Conservation (phyloP, 345 rosid species). For the Conringia planisiliqua region DNA sequence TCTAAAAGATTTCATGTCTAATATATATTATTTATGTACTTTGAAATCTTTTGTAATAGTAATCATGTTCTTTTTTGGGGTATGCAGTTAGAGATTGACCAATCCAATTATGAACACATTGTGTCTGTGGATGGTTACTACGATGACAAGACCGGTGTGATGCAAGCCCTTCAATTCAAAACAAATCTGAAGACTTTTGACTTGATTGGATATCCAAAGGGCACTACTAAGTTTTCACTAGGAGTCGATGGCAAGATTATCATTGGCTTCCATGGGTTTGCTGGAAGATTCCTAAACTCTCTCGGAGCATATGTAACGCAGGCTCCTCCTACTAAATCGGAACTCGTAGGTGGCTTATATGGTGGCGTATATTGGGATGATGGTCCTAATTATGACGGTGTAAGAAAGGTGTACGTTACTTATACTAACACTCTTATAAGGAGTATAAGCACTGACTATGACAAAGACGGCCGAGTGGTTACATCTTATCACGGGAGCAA, state of each 20-base stretch:
- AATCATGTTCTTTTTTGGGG: background rate
- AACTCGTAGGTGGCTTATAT: slow-evolving; percentile 19
- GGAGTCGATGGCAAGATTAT: slow-evolving; percentile 8
- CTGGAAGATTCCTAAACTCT: slow-evolving; percentile 7
- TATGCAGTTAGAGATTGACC: slow-evolving; percentile 22
- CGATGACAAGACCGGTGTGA: slow-evolving; percentile 9
- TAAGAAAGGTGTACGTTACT: slow-evolving; percentile 10
- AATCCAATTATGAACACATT: slow-evolving; percentile 4
- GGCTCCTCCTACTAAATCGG: slow-evolving; percentile 12
- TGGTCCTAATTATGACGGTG: slow-evolving; percentile 22
- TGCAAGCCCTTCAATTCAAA: slow-evolving; percentile 29
- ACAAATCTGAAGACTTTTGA: slow-evolving; percentile 6
- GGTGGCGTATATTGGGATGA: slow-evolving; percentile 27
- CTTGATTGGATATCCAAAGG: slow-evolving; percentile 20
- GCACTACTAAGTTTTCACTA: slow-evolving; percentile 8
- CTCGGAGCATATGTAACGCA: slow-evolving; percentile 16
- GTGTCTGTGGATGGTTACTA: slow-evolving; percentile 20
- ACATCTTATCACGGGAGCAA: slow-evolving; percentile 14
- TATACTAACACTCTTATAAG: background rate
- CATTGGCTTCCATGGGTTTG: slow-evolving; percentile 20
- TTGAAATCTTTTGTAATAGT: background rate
- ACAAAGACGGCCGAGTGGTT: slow-evolving; percentile 17
- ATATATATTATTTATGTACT: background rate
- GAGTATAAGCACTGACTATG: slow-evolving; percentile 14
- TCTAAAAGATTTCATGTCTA: background rate